Evolutionary conservation across 257 asterid genomes (phyloP), one percentile per base, ranked within the genome.

Genomic region (Avicennia marina): DNA sequence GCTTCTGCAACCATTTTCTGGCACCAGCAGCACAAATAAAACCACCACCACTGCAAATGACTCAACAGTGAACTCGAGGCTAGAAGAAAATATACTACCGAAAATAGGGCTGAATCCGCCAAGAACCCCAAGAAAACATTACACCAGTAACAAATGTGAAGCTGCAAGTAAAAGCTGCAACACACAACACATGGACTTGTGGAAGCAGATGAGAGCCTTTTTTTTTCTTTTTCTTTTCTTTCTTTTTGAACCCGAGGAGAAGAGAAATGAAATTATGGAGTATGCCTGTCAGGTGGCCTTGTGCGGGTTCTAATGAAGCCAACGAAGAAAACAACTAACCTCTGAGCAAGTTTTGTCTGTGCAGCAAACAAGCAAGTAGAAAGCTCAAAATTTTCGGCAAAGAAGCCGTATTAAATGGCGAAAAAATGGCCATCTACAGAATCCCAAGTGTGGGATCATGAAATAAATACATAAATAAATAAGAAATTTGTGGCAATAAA

Each of bases 301-400:
- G 53, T 60, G 73, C 65, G 71, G 64, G 73, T 60, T 52, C 68
- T 36, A 69, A 76, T 53, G 75, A 69, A 69, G 68, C 73, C 86
- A 78, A 80, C 63, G 74, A 48, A 70, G 47, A 65, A 74, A 67
- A 59, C 70, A 83, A 74, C 69, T 58, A 29, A 63, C 71, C 66
- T 52, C 61, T 1, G 32, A 64, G 52, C 20, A 27, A 55, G 7
- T 59, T 60, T 60, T 63, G 62, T 69, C 64, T 64, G 13, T 24
- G 41, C 40, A 49, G 27, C 34, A 9, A 26, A 49, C 29, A 61
- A 26, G 29, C 56, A 29, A 60, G 16, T 25, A 54, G 39, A 58
- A 65, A 41, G 15, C 62, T 53, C 51, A 34, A 58, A 54, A 22
- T 29, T 40, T 56, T 39, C 25, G 43, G 58, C 56, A 60, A 29